Percentiles rank a stretch among this genome's conserved stretches.
Conservation (phyloP, 495 filamentous ascomycete genomes). For the Trichodelitschia bisporula region DNA sequence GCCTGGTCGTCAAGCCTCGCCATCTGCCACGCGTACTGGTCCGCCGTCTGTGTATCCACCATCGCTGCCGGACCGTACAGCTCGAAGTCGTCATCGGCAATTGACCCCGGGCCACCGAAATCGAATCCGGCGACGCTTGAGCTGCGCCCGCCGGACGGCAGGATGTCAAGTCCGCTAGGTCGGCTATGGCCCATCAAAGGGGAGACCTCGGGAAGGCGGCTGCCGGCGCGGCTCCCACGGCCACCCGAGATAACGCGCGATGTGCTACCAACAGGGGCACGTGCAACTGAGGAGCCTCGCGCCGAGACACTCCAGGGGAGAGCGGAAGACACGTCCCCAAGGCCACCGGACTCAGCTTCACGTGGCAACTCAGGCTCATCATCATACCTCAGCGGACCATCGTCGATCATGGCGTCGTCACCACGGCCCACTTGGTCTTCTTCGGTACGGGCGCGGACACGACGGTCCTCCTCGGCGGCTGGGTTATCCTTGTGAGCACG, state of each 20-base stretch:
- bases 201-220: no score
- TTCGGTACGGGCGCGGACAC: constrained; percentile 18
- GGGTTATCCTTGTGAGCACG: constrained; percentile 10
- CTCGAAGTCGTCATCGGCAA: constrained; percentile 13
- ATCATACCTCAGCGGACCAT: constrained; percentile 1
- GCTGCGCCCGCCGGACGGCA: no score
- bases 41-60: constrained; percentile 22
- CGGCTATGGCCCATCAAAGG: no score
- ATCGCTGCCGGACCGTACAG: constrained; percentile 17
- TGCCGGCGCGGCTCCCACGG: no score
- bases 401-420: constrained; percentile 16
- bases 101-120: not conserved
- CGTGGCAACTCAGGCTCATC: constrained; percentile 35
- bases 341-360: constrained; percentile 27
- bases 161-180: no score
- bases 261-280: constrained; percentile 13
- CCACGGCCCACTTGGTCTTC: constrained; percentile 22
- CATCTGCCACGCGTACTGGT: constrained; percentile 18
- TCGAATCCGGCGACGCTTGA: no score
- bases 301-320: constrained; percentile 51
- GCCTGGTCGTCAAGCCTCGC: constrained; percentile 31
- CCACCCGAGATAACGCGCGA: constrained; percentile 5
- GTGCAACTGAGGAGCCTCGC: constrained; percentile 24
- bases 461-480: constrained; percentile 18
- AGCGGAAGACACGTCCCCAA: constrained; percentile 31